Percentiles rank a stretch among this genome's conserved stretches.
Conservation (phyloP, 805 yeast species). For the Maudiozyma barnettii region DNA sequence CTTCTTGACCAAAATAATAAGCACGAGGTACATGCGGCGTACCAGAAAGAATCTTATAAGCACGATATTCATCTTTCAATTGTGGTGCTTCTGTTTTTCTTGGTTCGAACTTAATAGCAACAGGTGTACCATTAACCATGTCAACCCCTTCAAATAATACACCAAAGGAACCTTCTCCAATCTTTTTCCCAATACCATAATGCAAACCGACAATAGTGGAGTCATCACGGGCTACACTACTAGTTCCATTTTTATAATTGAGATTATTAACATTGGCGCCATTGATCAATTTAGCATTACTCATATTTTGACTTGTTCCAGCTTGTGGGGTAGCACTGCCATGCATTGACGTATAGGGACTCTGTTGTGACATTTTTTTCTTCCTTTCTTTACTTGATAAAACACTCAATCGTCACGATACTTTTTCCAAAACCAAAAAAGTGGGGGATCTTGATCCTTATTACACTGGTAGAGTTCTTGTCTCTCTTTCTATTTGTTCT, state of each 20-base stretch:
- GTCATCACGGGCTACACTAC: slow-evolving; percentile 3
- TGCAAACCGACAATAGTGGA: slow-evolving; percentile 70
- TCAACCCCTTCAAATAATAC: slow-evolving; percentile 94
- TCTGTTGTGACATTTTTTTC: not conserved
- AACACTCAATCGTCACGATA: no score
- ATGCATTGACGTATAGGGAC: not conserved
- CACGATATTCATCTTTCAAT: slow-evolving; percentile 68
- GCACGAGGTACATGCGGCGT: slow-evolving; percentile 74
- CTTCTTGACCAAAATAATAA: slow-evolving; percentile 79
- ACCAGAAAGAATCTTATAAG: slow-evolving; percentile 62
- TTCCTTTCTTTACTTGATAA: no score
- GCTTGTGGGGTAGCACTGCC: not conserved
- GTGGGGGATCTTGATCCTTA: no score
- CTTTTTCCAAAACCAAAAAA: no score
- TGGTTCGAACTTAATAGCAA: slow-evolving; percentile 88
- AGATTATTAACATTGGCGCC: slow-evolving; percentile 3
- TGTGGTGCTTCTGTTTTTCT: slow-evolving; percentile 79
- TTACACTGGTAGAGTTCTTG: no score
- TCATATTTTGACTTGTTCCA: slow-evolving; percentile 1
- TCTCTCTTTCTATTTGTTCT: no score
- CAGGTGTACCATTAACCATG: slow-evolving; percentile 82
- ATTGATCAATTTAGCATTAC: slow-evolving; percentile 10
- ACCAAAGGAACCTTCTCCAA: slow-evolving; percentile 98
- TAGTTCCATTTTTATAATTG: no score
- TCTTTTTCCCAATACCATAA: slow-evolving; percentile 92